A percentile compares a stretch with the other conserved stretches of the same genome.
Evolutionary conservation across 73 alveolate species (phyloP).

Genomic region (Uronychia setigera): DNA sequence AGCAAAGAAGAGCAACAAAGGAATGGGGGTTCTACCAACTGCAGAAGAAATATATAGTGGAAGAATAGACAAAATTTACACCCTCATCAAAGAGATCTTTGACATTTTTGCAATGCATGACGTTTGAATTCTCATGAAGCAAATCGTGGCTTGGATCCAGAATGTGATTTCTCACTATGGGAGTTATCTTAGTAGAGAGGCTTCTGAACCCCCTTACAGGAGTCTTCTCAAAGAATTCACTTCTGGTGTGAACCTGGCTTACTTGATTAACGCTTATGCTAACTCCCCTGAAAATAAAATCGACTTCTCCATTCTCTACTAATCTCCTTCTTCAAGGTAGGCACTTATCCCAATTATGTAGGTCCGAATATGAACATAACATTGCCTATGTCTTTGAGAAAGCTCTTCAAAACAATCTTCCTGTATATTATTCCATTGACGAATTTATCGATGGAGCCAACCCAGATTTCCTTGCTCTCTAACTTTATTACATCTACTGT

Average conservation of each 20-base stretch:
- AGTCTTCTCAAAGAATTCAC: neutral
- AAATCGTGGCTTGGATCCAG: neutral
- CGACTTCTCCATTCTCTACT: neutral
- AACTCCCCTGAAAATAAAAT: neutral
- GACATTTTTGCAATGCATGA: constrained; percentile 5
- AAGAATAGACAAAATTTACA: neutral
- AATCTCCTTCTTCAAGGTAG: neutral
- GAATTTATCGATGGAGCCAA: neutral
- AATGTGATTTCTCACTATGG: neutral
- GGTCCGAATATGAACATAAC: constrained; percentile 1
- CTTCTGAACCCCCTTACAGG: constrained; percentile 3
- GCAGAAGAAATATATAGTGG: neutral
- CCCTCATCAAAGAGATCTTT: neutral
- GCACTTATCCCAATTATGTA: neutral
- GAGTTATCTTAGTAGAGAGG: neutral
- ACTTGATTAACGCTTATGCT: neutral
- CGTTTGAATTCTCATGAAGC: neutral
- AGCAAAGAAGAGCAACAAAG: neutral
- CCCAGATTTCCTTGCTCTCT: neutral
- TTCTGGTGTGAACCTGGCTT: neutral
- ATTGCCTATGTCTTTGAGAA: neutral
- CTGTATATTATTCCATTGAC: neutral
- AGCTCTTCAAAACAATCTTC: neutral
- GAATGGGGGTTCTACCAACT: neutral
- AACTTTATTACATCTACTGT: neutral